Base-by-base conservation (phyloP, 2,329 filamentous ascomycete genomes). In the Stagonosporopsis rhizophila region DNA sequence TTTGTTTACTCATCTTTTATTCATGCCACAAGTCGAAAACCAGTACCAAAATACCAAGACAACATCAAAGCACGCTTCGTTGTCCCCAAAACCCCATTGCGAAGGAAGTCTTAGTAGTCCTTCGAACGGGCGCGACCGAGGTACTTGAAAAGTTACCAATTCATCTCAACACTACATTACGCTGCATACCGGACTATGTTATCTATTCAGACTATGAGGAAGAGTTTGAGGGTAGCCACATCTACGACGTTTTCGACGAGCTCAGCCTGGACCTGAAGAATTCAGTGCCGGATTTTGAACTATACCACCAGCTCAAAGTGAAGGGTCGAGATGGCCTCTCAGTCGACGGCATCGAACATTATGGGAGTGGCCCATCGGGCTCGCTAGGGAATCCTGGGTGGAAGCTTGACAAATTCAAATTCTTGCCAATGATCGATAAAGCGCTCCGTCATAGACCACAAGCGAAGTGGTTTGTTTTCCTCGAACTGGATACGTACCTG, bases 381-480 rank as follows among this genome's bases (percentile, higher is more conserved):
- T 35, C 44, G 22, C 17, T 56, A 20, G 41, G 52, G 1, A 63
- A 66, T 15, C 54, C 54, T 0, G 62, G 59, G 2, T 72, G 71
- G 66, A 59, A 59, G 34, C 64, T 74, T 11, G 73, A 75, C 44
- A 71, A 69, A 34, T 76, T 67, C 57, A 75, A 75, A 40, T 71
- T 73, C 40, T 28, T 75, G 15, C 74, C 73, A 11, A 66, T 73
- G 56, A 44, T 75, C n/a, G 61, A 71, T 8, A 58, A 65, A 23
- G 65, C 70, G 4, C 52, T 70, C 9, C 50, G 59, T 5, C 53
- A 71, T 45, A 62, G 69, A 35, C 78, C 79, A 1, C 66, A 82
- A 23, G 79, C 80, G 25, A 82, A 82, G 49, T 86, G 83, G 83
- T 86, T 78, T 59, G 74, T 85, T 50, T 86, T 86, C 68, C 79